Evolutionary conservation across 345 rosid species (phyloP).

Genomic region (Boechera stricta): DNA sequence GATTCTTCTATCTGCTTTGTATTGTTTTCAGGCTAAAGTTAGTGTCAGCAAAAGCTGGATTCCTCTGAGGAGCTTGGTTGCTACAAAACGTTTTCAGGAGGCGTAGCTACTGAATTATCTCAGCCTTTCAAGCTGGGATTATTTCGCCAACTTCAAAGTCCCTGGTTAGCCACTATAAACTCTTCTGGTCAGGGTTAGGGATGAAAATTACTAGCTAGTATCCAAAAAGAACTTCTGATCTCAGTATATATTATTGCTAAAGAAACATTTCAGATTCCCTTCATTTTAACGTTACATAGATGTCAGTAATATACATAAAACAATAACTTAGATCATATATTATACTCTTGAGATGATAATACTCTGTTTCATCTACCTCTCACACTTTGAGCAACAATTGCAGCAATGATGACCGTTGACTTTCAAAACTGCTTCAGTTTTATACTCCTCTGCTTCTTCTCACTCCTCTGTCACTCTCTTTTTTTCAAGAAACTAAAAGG

Average conservation of each 20-base stretch:
- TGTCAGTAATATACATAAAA: neutral
- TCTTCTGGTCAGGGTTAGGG: neutral
- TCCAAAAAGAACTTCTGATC: neutral
- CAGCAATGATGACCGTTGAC: neutral
- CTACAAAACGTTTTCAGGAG: neutral
- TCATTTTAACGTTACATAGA: neutral
- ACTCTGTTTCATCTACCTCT: constrained; percentile 13
- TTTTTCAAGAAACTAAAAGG: constrained; percentile 33
- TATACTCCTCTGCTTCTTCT: neutral
- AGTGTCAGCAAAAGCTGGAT: neutral
- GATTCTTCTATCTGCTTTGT: neutral
- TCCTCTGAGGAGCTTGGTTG: neutral
- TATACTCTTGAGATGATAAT: neutral
- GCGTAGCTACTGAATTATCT: neutral
- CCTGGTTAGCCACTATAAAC: neutral
- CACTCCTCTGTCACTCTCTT: constrained; percentile 16
- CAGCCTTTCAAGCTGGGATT: neutral
- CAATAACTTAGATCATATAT: neutral
- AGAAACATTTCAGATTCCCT: neutral
- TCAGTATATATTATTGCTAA: neutral
- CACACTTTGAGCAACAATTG: constrained; percentile 15
- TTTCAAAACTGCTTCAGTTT: constrained; percentile 1
- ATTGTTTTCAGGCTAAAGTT: neutral
- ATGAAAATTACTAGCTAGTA: neutral
- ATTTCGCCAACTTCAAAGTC: neutral